phyloP scores from a whole-genome alignment of 306 rosid genomes.

The Prunus mume region DNA sequence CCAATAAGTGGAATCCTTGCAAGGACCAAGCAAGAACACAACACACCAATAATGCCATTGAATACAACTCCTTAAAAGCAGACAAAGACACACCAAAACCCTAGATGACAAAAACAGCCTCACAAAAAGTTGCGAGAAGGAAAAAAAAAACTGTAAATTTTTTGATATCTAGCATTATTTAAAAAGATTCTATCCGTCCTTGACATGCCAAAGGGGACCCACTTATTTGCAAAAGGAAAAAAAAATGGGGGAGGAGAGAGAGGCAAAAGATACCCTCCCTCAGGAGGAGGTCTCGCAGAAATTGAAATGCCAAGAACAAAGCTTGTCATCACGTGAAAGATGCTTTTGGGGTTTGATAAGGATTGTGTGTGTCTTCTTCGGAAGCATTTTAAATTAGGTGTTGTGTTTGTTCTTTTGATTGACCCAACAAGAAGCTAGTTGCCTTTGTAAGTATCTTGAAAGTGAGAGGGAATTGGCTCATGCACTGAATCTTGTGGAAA shows the following conservation, averaged over 20 bases:
- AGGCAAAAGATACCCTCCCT: conserved; percentile 47
- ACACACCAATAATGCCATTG: conserved; percentile 41
- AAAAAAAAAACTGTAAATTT: not conserved
- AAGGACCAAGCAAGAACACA: conserved; percentile 32
- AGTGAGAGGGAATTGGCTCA: conserved; percentile 25
- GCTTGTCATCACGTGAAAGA: conserved; percentile 77
- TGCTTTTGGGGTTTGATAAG: conserved; percentile 39
- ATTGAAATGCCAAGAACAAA: conserved; percentile 32
- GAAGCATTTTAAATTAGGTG: conserved; percentile 34
- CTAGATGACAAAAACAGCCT: conserved; percentile 51
- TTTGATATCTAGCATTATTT: conserved; percentile 28
- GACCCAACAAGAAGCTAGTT: conserved; percentile 14
- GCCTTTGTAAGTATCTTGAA: conserved; percentile 14
- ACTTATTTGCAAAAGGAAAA: not conserved
- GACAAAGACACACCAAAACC: conserved; percentile 53
- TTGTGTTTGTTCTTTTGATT: conserved; percentile 32
- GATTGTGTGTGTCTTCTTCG: conserved; percentile 36
- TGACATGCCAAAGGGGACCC: conserved; percentile 25
- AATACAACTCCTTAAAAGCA: conserved; percentile 43
- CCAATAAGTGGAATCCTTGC: conserved; percentile 48
- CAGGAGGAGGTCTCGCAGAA: conserved; percentile 36
- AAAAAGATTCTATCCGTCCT: conserved; percentile 41
- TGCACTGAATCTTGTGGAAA: conserved; percentile 30
- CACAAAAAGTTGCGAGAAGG: conserved; percentile 24
- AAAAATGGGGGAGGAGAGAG: not conserved